Conservation (phyloP, 305 asterid genomes). For the Fraxinus greggii region DNA sequence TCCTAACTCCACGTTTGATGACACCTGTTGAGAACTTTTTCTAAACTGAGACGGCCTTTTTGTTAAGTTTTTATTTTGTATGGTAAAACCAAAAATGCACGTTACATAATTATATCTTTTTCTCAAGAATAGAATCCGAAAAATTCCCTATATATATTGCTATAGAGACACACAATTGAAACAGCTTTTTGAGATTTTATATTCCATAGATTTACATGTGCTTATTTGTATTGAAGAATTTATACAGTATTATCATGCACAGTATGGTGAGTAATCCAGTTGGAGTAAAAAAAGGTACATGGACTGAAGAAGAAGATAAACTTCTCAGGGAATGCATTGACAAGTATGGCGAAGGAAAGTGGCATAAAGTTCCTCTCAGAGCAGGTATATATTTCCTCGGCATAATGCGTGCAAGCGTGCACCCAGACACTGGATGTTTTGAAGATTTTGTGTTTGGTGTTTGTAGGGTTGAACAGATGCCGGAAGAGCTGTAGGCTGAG, state of each 20-base stretch:
- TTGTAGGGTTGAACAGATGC: slow-evolving; percentile 39
- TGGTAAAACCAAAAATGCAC: not conserved
- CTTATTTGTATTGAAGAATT: not conserved
- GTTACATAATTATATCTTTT: not conserved
- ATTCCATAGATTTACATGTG: not conserved
- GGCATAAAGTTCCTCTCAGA: slow-evolving; percentile 39
- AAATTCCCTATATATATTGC: not conserved
- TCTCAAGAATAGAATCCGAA: not conserved
- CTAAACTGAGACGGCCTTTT: not conserved
- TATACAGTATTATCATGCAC: not conserved
- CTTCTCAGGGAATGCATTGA: slow-evolving; percentile 28
- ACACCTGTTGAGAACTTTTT: not conserved
- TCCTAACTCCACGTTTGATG: not conserved
- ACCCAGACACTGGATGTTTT: not conserved
- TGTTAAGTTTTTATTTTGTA: not conserved
- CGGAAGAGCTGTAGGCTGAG: slow-evolving; percentile 41
- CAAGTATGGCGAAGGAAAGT: slow-evolving; percentile 39
- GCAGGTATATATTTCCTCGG: slow-evolving; percentile 20
- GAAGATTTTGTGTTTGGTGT: not conserved
- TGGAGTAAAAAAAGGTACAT: slow-evolving; percentile 34
- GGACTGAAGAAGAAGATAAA: slow-evolving; percentile 37
- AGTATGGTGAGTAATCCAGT: not conserved
- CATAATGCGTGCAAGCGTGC: not conserved
- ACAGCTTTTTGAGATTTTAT: not conserved
- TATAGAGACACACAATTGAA: not conserved